A percentile compares a stretch with the other conserved stretches of the same genome.
phyloP scores from a whole-genome alignment of 2,329 filamentous ascomycete species.

The Sporothrix schenckii region DNA sequence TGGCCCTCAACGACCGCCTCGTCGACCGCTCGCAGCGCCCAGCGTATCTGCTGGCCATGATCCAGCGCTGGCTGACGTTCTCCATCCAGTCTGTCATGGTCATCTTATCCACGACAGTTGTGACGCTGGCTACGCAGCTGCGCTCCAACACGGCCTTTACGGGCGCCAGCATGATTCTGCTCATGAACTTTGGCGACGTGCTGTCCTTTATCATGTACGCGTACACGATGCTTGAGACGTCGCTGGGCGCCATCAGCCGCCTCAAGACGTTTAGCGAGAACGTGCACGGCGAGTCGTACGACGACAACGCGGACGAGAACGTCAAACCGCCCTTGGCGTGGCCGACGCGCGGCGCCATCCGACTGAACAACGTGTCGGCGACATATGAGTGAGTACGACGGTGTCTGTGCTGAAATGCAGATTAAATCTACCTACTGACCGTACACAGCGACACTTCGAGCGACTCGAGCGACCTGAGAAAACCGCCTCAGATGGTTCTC shows the following conservation, averaged over 20 bases:
- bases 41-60: slow-evolving; percentile 59
- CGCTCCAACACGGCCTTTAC: slow-evolving; percentile 45
- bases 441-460: slow-evolving; percentile 1
- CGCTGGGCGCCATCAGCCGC: slow-evolving; percentile 45
- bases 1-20: slow-evolving; percentile 51
- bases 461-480: no score
- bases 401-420: background rate
- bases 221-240: slow-evolving; percentile 45
- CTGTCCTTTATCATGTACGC: slow-evolving; percentile 41
- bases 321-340: slow-evolving; percentile 37
- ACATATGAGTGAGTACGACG: slow-evolving; percentile 36
- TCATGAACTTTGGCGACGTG: slow-evolving; percentile 45
- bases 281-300: slow-evolving; percentile 38
- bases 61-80: slow-evolving; percentile 61
- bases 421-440: background rate
- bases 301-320: slow-evolving; percentile 38
- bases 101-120: slow-evolving; percentile 51
- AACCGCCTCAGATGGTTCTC: slow-evolving; percentile 39
- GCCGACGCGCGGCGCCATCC: slow-evolving; percentile 39
- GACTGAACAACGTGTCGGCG: slow-evolving; percentile 39
- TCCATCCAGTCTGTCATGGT: slow-evolving; percentile 55
- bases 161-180: slow-evolving; percentile 46
- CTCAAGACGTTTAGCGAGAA: slow-evolving; percentile 41
- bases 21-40: slow-evolving; percentile 60
- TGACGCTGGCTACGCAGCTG: slow-evolving; percentile 53